phyloP scores from a whole-genome alignment of 441 rosid species.

The Adansonia gregorii region DNA sequence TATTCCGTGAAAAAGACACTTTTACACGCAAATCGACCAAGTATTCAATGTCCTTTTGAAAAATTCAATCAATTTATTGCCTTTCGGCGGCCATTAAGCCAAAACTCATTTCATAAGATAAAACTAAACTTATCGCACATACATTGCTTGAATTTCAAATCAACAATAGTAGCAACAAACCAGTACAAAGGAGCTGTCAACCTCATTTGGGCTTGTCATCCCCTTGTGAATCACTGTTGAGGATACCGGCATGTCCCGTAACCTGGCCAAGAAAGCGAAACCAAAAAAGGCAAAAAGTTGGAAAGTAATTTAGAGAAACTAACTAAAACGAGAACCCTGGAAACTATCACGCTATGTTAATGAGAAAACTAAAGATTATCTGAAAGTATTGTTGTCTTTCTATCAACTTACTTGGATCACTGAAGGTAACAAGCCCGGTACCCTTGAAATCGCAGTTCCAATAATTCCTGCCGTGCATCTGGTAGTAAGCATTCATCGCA shows the following conservation, averaged over 20 bases:
- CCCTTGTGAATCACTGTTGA: conserved; percentile 41
- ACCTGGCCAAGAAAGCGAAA: conserved; percentile 37
- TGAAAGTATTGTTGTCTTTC: background rate
- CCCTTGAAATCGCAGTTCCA: conserved; percentile 83
- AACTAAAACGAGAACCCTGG: background rate
- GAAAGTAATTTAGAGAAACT: background rate
- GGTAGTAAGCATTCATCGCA: conserved; percentile 75
- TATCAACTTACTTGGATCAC: conserved; percentile 62
- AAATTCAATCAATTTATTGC: conserved; percentile 17
- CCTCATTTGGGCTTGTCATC: conserved; percentile 18
- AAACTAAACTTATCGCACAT: background rate
- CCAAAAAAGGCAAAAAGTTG: background rate
- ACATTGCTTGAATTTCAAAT: background rate
- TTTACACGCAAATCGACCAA: conserved; percentile 24
- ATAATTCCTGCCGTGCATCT: conserved; percentile 74
- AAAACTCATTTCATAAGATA: background rate
- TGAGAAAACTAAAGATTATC: background rate
- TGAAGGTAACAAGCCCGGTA: conserved; percentile 66
- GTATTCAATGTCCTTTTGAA: conserved; percentile 24
- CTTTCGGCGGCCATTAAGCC: conserved; percentile 4
- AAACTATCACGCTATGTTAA: background rate
- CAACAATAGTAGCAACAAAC: background rate
- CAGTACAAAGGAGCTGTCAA: conserved; percentile 18
- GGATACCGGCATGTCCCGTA: conserved; percentile 62
- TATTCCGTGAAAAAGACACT: conserved; percentile 19